phyloP scores from a whole-genome alignment of 2,329 filamentous ascomycete species.

The Stagonosporopsis chrysanthemi region DNA sequence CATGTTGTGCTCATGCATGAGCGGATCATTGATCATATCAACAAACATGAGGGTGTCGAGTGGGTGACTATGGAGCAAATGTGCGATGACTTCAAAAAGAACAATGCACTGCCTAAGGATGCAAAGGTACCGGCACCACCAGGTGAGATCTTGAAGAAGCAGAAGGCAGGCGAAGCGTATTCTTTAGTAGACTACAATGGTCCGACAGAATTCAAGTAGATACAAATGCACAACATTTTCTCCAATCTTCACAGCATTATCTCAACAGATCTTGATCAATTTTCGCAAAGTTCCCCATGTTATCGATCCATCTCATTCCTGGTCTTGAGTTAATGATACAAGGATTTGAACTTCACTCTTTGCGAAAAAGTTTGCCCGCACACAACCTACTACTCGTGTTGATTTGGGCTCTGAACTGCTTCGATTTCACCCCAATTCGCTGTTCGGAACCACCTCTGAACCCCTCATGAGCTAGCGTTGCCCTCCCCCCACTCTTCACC shows the following conservation, averaged over 20 bases:
- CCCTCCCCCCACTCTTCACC: slow-evolving; percentile 38
- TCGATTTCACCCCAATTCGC: background rate
- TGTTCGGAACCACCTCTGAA: slow-evolving; percentile 19
- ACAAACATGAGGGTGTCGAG: slow-evolving; percentile 67
- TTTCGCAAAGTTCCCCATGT: no score
- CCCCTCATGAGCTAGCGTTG: background rate
- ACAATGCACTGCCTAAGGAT: slow-evolving; percentile 63
- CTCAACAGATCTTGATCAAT: no score
- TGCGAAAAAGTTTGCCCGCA: no score
- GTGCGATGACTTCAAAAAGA: slow-evolving; percentile 74
- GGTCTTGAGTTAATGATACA: no score
- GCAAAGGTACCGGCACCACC: slow-evolving; percentile 66
- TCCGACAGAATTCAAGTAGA: slow-evolving; percentile 17
- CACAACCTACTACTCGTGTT: no score
- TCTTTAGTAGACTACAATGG: slow-evolving; percentile 32
- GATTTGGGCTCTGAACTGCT: no score
- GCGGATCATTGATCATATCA: slow-evolving; percentile 73
- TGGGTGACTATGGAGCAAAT: slow-evolving; percentile 76
- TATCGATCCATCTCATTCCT: no score
- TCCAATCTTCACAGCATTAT: background rate
- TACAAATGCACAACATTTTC: background rate
- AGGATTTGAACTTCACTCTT: no score
- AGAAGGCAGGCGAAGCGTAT: slow-evolving; percentile 41
- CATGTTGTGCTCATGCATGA: slow-evolving; percentile 78
- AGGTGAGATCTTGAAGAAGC: slow-evolving; percentile 60